Evolutionary conservation across 441 rosid species (phyloP).

Genomic region (Euphorbia schlechtendalii): DNA sequence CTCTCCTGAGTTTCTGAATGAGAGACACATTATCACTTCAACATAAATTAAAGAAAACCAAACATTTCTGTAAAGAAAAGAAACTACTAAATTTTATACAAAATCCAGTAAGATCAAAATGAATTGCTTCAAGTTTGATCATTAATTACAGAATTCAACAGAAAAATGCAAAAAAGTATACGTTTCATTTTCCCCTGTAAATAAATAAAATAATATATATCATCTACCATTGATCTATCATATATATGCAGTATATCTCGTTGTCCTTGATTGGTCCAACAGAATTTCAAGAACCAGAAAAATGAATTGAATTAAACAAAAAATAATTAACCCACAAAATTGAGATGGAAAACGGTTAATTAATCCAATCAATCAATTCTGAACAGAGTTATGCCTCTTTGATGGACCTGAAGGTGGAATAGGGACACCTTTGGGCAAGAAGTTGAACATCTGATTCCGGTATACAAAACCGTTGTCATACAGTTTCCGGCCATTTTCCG

Average conservation of each 20-base stretch:
- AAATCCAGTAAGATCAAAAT: neutral
- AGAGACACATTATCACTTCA: neutral
- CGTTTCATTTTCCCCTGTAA: conserved; percentile 1
- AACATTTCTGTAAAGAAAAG: no score
- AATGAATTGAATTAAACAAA: neutral
- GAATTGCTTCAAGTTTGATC: neutral
- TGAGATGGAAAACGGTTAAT: neutral
- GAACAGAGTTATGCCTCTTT: conserved; percentile 53
- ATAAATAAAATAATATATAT: conserved; percentile 13
- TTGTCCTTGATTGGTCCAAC: conserved; percentile 4
- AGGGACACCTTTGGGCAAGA: conserved; percentile 61
- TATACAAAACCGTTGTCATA: conserved; percentile 33
- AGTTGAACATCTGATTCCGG: conserved; percentile 44
- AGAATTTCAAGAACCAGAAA: conserved; percentile 13
- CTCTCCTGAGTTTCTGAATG: neutral
- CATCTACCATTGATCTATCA: neutral
- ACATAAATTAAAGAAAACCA: neutral
- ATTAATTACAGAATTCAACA: conserved; percentile 1
- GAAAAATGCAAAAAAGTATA: neutral
- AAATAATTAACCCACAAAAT: no score
- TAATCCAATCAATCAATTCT: conserved; percentile 18
- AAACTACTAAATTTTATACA: no score
- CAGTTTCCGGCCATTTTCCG: conserved; percentile 21
- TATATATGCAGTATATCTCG: no score
- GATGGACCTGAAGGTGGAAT: conserved; percentile 88